Percentiles rank a stretch among this genome's conserved stretches.
phyloP scores from a whole-genome alignment of 495 filamentous ascomycete genomes.

The Chaetomium cochliodes region DNA sequence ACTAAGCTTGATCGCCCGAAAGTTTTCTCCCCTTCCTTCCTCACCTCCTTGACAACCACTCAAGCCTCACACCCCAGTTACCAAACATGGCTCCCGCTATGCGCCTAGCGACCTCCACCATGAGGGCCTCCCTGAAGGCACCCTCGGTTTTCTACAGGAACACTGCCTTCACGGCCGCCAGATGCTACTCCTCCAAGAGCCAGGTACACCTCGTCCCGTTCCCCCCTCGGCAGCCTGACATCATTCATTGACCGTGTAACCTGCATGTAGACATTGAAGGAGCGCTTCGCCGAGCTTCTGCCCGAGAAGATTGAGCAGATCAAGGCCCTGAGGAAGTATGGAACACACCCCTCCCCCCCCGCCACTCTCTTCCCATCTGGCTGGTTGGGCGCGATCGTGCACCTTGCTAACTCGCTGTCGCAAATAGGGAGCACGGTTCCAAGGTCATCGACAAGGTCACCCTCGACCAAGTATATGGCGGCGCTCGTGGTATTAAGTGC shows the following conservation, averaged over 20 bases:
- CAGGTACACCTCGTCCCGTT: constrained; percentile 58
- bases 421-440: constrained; percentile 77
- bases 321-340: constrained; percentile 94
- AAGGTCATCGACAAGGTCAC: constrained; percentile 97
- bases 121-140: constrained; percentile 68
- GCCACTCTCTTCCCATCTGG: constrained; percentile 7
- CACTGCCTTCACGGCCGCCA: constrained; percentile 74
- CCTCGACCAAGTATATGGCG: constrained; percentile 98
- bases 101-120: constrained; percentile 69
- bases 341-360: no score
- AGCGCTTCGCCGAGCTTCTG: constrained; percentile 93
- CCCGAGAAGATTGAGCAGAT: constrained; percentile 98
- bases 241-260: constrained; percentile 35
- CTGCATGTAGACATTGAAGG: constrained; percentile 79
- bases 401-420: constrained; percentile 23
- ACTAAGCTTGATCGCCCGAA: constrained; percentile 29
- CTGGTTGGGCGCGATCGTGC: not conserved
- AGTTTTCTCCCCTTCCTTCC: constrained; percentile 28
- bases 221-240: constrained; percentile 24
- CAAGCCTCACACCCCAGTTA: constrained; percentile 24
- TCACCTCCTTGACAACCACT: constrained; percentile 30
- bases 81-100: constrained; percentile 73
- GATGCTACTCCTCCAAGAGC: constrained; percentile 88
- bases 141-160: constrained; percentile 60
- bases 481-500: constrained; percentile 97